A percentile compares a stretch with the other conserved stretches of the same genome.
Conservation (phyloP, 169 alveolate genomes). For the Plasmodium malariae region DNA sequence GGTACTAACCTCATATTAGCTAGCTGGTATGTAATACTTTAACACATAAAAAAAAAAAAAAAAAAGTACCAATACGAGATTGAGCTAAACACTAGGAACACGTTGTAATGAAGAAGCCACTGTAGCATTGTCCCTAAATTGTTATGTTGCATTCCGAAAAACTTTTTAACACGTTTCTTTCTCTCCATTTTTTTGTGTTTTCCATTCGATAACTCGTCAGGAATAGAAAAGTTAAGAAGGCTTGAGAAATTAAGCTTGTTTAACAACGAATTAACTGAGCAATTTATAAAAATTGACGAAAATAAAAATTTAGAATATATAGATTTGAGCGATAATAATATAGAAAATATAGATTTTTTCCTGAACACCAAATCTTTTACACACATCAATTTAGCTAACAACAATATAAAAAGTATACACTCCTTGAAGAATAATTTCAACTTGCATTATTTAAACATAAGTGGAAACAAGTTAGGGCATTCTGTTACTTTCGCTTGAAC, state of each 20-base stretch:
- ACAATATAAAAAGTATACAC: slow-evolving; percentile 33
- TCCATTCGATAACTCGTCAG: neutral
- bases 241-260: slow-evolving; percentile 62
- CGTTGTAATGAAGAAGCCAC: no score
- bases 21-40: no score
- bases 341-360: slow-evolving; percentile 55
- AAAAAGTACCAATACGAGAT: no score
- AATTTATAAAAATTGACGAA: slow-evolving; percentile 33
- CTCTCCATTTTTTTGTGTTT: neutral
- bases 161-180: neutral
- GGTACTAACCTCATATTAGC: no score
- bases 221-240: slow-evolving; percentile 31
- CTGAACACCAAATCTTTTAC: slow-evolving; percentile 9
- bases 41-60: no score
- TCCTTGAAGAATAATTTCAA: slow-evolving; percentile 36
- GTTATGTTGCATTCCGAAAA: no score
- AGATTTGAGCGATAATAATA: slow-evolving; percentile 60
- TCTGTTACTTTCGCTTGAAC: no score
- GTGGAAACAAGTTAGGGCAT: slow-evolving; percentile 63
- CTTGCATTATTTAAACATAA: slow-evolving; percentile 51
- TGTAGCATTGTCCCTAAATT: no score
- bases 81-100: no score
- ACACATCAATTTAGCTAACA: slow-evolving; percentile 52
- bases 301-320: slow-evolving; percentile 34
- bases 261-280: slow-evolving; percentile 46